Percentiles rank a stretch among this genome's conserved stretches.
Conservation (phyloP, 768 basidiomycete genomes). For the Boletus coccyginus region DNA sequence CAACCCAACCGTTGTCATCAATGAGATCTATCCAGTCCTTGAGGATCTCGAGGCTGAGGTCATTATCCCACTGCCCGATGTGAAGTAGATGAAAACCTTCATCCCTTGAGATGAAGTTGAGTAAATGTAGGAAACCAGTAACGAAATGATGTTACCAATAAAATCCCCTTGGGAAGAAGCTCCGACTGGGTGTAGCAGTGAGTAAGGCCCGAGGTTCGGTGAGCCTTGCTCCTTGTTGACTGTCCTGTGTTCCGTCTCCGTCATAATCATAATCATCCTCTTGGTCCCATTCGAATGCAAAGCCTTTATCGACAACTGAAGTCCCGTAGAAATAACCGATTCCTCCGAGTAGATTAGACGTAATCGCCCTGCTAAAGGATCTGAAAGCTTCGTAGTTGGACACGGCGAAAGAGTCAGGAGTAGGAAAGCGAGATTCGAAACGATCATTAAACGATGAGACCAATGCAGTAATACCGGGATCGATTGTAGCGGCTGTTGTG, state of each 20-base stretch:
- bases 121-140: background rate
- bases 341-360: slow-evolving; percentile 88
- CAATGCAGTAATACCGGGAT: slow-evolving; percentile 68
- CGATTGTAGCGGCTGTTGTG: slow-evolving; percentile 55
- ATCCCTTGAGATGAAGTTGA: slow-evolving; percentile 56
- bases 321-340: slow-evolving; percentile 94
- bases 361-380: slow-evolving; percentile 82
- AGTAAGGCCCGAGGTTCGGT: slow-evolving; percentile 75
- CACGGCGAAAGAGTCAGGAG: slow-evolving; percentile 51
- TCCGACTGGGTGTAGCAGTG: slow-evolving; percentile 92
- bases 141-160: slow-evolving; percentile 67
- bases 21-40: slow-evolving; percentile 88
- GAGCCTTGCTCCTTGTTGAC: slow-evolving; percentile 53
- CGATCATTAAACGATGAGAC: slow-evolving; percentile 57
- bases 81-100: slow-evolving; percentile 95
- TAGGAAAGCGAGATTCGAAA: slow-evolving; percentile 70
- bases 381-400: slow-evolving; percentile 50
- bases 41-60: slow-evolving; percentile 86
- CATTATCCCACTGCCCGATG: slow-evolving; percentile 92
- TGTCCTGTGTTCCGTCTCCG: slow-evolving; percentile 36
- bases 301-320: slow-evolving; percentile 81
- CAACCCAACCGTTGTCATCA: slow-evolving; percentile 95
- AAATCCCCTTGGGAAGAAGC: slow-evolving; percentile 97
- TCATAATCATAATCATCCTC: slow-evolving; percentile 44
- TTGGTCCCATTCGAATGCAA: slow-evolving; percentile 91